phyloP scores from a whole-genome alignment of 148 eudicot genomes.

The Suaeda aralocaspica region DNA sequence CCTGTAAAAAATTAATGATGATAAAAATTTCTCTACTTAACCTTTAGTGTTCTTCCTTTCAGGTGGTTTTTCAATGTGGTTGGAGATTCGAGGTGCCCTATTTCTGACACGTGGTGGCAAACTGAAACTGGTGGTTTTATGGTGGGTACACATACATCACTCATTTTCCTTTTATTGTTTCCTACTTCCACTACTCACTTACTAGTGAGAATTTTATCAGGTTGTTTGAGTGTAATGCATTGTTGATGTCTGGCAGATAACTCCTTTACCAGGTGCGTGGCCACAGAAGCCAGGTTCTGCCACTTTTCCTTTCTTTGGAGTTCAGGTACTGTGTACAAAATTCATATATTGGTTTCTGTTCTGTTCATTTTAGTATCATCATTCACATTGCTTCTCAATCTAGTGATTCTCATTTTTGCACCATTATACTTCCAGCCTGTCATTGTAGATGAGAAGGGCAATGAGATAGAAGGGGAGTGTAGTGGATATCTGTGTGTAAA shows the following conservation, averaged over 20 bases:
- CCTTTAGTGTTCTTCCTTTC: conserved; percentile 7
- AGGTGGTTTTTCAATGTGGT: conserved; percentile 95
- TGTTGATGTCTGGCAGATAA: conserved; percentile 51
- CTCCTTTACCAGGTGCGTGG: conserved; percentile 99
- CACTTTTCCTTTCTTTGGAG: conserved; percentile 96
- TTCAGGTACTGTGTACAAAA: conserved; percentile 55
- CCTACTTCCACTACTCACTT: neutral
- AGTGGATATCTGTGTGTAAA: conserved; percentile 88
- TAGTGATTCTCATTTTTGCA: conserved; percentile 13
- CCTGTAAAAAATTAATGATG: neutral
- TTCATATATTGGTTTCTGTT: neutral
- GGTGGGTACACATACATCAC: conserved; percentile 46
- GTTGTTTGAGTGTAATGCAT: conserved; percentile 12
- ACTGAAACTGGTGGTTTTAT: conserved; percentile 99
- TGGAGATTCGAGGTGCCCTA: conserved; percentile 92
- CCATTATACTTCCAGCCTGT: conserved; percentile 64
- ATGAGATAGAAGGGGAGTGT: conserved; percentile 90
- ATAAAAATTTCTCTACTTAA: conserved; percentile 4
- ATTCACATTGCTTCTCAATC: conserved; percentile 2
- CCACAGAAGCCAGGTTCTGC: conserved; percentile 99
- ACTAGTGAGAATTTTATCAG: neutral
- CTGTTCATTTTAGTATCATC: neutral
- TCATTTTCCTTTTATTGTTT: neutral
- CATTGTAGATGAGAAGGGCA: conserved; percentile 96
- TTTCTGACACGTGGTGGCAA: conserved; percentile 99